phyloP scores from a whole-genome alignment of 176 grass and related monocot species.

The Secale cereale region DNA sequence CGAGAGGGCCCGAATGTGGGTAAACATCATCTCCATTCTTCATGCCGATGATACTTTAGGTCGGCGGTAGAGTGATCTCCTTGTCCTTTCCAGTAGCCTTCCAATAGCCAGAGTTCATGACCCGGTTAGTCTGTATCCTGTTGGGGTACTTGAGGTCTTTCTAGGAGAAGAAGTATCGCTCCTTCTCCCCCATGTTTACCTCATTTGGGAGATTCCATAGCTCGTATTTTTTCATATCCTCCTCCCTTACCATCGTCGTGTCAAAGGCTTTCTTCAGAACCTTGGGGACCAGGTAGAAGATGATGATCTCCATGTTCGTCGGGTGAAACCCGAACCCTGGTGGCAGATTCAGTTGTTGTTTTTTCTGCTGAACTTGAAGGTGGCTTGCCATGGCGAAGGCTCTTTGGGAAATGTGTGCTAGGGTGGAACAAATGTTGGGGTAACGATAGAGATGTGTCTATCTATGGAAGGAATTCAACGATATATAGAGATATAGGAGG shows the following conservation, averaged over 20 bases:
- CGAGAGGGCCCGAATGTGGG: no score
- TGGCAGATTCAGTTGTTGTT: conserved; percentile 9
- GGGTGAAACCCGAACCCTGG: conserved; percentile 67
- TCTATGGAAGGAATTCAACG: not conserved
- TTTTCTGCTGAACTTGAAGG: not conserved
- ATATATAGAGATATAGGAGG: not conserved
- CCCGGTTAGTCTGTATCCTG: no score
- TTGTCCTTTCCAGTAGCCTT: conserved; percentile 11
- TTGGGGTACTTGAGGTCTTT: not conserved
- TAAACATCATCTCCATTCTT: conserved; percentile 16
- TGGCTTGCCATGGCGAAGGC: conserved; percentile 24
- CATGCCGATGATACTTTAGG: conserved; percentile 20
- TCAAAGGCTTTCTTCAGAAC: conserved; percentile 21
- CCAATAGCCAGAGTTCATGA: no score
- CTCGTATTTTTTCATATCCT: conserved; percentile 57
- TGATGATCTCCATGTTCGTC: conserved; percentile 56
- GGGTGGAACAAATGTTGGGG: not conserved
- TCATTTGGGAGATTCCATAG: conserved; percentile 62
- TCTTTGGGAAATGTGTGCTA: not conserved
- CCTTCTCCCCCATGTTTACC: conserved; percentile 50
- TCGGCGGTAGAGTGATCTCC: conserved; percentile 1
- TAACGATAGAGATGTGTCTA: not conserved
- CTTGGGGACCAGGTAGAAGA: conserved; percentile 48
- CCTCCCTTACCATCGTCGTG: conserved; percentile 39
- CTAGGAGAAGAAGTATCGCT: conserved; percentile 47